Base-by-base conservation (phyloP, 2,329 filamentous ascomycete genomes). In the Grosmannia huntii region DNA sequence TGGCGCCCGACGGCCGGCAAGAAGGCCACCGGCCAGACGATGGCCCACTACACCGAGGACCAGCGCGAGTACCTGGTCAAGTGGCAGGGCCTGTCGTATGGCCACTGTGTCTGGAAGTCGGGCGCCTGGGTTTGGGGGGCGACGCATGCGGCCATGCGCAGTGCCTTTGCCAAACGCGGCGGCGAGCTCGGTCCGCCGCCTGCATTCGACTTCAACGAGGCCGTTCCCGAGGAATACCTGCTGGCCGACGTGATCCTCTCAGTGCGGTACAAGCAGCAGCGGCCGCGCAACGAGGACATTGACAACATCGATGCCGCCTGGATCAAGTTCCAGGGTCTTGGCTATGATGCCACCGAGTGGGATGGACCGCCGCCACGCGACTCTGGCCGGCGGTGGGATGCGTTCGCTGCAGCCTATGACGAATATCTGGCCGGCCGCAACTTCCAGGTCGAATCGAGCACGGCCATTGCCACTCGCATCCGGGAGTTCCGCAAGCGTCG, bases 41-140 rank as follows among this genome's bases (percentile, higher is more conserved):
- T 77, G 53, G 72, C 82, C 31, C 72, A 80, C 57, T 72, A 89
- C n/a, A 70, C 73, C 12, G 86, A 94, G 66, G 86, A 90, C 57
- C 77, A 87, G n/a, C 91, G 91, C 63, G 90, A 96, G 64, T 99
- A 97, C 66, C 79, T 99, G 2, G 74, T 99, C 65, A 96, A 94
- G 68, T 97, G 91, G 89, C 83, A 87, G 51, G 76, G 77, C 0
- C 78, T 82, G 58, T 96, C 92, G 0, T 95, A 96, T 66, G 86
- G 85, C 62, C 85, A 89, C 63, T 89, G 88, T 57, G 78, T 76
- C 7, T 99, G 95, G 94, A 87, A 90, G 78, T 83, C 90, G 11
- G 94, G 92, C 14, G 79, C 86, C 19, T 99, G 94, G 94, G 80
- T 95, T 0, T 92, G 82, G 76, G 90, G 90, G 6, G 77, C 86